Evolutionary conservation across 2,329 filamentous ascomycete species (phyloP).

Genomic region (Cladosporium sp.): DNA sequence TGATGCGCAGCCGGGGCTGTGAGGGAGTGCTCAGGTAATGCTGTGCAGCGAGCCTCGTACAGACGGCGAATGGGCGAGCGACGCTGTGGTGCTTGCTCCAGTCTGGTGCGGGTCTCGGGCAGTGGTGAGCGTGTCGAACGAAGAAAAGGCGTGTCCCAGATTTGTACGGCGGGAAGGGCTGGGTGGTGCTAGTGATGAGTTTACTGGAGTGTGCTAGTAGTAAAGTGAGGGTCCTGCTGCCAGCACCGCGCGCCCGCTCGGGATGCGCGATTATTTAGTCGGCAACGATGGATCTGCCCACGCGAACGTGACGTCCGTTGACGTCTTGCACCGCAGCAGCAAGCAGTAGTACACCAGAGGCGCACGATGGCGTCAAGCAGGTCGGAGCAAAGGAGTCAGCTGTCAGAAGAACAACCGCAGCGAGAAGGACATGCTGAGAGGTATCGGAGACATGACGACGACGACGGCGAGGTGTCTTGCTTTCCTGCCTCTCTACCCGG

Average conservation of each 20-base stretch:
- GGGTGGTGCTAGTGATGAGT: constrained; percentile 11
- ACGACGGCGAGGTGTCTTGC: background rate
- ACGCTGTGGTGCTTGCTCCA: background rate
- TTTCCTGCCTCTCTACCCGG: background rate
- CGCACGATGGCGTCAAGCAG: constrained; percentile 11
- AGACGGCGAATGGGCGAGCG: constrained; percentile 2
- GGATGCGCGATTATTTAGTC: constrained; percentile 17
- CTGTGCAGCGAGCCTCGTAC: background rate
- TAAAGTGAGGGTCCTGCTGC: constrained; percentile 15
- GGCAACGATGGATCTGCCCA: constrained; percentile 16
- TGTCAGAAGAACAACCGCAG: constrained; percentile 1
- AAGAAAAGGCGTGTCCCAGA: constrained; percentile 14
- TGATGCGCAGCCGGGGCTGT: constrained; percentile 1
- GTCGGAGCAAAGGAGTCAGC: constrained; percentile 7
- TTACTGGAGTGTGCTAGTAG: background rate
- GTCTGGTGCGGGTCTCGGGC: background rate
- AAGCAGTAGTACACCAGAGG: background rate
- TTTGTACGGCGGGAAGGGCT: constrained; percentile 2
- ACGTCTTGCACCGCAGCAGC: constrained; percentile 12
- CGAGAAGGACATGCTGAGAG: background rate
- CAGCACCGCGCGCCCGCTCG: constrained; percentile 8
- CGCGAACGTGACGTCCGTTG: constrained; percentile 18
- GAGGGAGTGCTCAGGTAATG: background rate
- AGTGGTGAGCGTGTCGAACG: constrained; percentile 7
- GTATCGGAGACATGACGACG: constrained; percentile 18